Conservation (phyloP, 129 eudicot species). For the Sambucus nigra region DNA sequence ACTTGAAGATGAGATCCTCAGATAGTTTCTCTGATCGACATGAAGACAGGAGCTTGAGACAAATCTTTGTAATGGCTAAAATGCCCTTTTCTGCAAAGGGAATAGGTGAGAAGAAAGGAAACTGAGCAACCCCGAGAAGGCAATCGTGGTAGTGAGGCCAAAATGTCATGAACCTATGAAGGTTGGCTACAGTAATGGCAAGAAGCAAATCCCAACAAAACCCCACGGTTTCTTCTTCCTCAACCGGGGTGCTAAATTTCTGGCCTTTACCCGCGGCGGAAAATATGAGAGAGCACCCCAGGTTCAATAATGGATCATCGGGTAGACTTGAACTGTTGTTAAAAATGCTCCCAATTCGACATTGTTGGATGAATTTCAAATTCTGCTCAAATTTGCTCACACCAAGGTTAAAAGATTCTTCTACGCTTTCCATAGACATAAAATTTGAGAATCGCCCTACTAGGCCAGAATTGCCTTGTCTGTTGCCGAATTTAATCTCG, state of each 20-base stretch:
- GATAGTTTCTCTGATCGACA: constrained; percentile 17
- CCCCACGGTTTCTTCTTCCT: no score
- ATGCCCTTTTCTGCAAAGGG: constrained; percentile 46
- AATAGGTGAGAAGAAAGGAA: constrained; percentile 43
- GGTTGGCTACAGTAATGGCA: constrained; percentile 19
- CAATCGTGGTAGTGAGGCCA: constrained; percentile 45
- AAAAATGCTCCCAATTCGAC: constrained; percentile 66
- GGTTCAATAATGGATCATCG: no score
- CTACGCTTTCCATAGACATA: constrained; percentile 68
- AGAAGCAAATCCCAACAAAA: no score
- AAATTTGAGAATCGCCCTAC: constrained; percentile 57
- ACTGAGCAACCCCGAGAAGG: constrained; percentile 30
- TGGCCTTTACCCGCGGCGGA: no score
- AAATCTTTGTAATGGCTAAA: constrained; percentile 27
- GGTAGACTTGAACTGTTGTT: constrained; percentile 47
- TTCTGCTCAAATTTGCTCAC: constrained; percentile 82
- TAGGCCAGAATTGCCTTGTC: constrained; percentile 30
- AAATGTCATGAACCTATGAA: constrained; percentile 23
- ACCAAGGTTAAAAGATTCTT: constrained; percentile 59
- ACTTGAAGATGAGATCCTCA: constrained; percentile 43
- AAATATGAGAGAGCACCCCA: constrained; percentile 39
- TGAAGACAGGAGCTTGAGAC: constrained; percentile 26
- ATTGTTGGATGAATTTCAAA: constrained; percentile 72
- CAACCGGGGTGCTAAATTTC: no score
- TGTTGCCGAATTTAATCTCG: constrained; percentile 20